Percentiles rank a stretch among this genome's conserved stretches.
Conservation (phyloP, 495 filamentous ascomycete genomes). For the Penicillium tannophilum region DNA sequence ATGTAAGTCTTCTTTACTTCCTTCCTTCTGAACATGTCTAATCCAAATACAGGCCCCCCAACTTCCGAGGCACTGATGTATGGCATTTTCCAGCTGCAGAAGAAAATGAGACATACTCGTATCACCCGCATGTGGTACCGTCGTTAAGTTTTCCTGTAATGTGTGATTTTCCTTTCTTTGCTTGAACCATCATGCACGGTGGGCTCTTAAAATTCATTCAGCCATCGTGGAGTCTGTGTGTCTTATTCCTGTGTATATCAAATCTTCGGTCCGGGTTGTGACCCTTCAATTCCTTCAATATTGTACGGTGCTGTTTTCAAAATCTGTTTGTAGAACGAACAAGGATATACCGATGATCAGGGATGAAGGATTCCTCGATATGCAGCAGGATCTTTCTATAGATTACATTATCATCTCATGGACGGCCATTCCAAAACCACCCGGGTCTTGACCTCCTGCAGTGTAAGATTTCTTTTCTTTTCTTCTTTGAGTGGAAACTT, state of each 20-base stretch:
- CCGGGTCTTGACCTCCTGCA: neutral
- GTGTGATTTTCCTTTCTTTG: constrained; percentile 4
- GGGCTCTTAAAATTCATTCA: constrained; percentile 22
- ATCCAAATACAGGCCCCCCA: constrained; percentile 59
- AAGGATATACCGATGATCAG: neutral
- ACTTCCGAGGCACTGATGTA: constrained; percentile 94
- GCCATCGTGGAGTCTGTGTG: constrained; percentile 27
- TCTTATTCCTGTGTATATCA: constrained; percentile 32
- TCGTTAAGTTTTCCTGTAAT: constrained; percentile 28
- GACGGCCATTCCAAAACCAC: neutral
- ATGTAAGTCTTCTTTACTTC: constrained; percentile 47
- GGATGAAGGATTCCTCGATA: neutral
- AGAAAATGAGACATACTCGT: constrained; percentile 85
- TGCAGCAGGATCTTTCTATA: neutral
- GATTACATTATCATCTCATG: neutral
- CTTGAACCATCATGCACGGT: constrained; percentile 22
- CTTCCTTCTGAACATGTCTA: constrained; percentile 17
- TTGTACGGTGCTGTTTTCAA: constrained; percentile 2
- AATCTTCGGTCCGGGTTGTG: constrained; percentile 12
- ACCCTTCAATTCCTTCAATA: constrained; percentile 8
- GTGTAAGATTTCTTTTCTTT: no score
- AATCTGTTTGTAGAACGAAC: neutral
- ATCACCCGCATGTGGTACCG: constrained; percentile 57
- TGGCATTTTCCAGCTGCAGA: constrained; percentile 89
- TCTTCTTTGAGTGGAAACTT: no score